phyloP scores from a whole-genome alignment of 2,329 filamentous ascomycete species.

The Endoconidiophora laricicola region DNA sequence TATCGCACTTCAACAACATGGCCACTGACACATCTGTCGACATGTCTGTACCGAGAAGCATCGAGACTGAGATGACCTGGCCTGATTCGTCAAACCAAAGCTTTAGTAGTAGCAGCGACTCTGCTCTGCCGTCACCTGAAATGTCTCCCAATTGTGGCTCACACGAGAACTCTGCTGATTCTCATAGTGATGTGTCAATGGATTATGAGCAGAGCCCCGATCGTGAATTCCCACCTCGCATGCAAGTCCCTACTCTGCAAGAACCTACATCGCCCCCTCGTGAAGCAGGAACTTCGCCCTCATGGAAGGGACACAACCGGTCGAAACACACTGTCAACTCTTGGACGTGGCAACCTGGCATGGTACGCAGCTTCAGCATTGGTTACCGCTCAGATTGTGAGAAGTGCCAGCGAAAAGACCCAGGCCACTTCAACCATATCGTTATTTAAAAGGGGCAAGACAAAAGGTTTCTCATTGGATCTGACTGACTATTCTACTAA shows the following conservation, averaged over 20 bases:
- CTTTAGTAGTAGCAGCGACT: slow-evolving; percentile 27
- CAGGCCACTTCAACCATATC: slow-evolving; percentile 69
- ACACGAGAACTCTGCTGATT: slow-evolving; percentile 15
- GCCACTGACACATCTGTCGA: slow-evolving; percentile 16
- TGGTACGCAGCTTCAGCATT: slow-evolving; percentile 61
- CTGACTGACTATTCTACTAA: no score
- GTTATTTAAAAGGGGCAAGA: slow-evolving; percentile 33
- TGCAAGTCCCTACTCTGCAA: slow-evolving; percentile 10
- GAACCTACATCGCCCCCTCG: slow-evolving; percentile 24
- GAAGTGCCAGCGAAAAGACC: slow-evolving; percentile 57
- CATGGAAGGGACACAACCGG: slow-evolving; percentile 37
- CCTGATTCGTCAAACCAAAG: slow-evolving; percentile 18
- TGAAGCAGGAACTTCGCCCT: slow-evolving; percentile 22
- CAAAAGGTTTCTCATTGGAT: neutral
- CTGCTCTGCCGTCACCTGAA: slow-evolving; percentile 18
- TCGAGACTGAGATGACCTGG: slow-evolving; percentile 32
- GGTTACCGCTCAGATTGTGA: slow-evolving; percentile 64
- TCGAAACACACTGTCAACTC: slow-evolving; percentile 43
- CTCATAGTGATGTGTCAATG: slow-evolving; percentile 16
- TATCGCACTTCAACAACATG: neutral
- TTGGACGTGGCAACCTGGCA: slow-evolving; percentile 44
- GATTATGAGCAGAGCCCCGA: slow-evolving; percentile 12
- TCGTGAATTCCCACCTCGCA: slow-evolving; percentile 7
- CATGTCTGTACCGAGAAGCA: slow-evolving; percentile 31
- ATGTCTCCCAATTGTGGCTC: slow-evolving; percentile 22